These are phyloP conservation scores for Penicillium corylophilum DNA, from an alignment of 2,329 filamentous ascomycete species.

Conservation along the genomic window DNA sequence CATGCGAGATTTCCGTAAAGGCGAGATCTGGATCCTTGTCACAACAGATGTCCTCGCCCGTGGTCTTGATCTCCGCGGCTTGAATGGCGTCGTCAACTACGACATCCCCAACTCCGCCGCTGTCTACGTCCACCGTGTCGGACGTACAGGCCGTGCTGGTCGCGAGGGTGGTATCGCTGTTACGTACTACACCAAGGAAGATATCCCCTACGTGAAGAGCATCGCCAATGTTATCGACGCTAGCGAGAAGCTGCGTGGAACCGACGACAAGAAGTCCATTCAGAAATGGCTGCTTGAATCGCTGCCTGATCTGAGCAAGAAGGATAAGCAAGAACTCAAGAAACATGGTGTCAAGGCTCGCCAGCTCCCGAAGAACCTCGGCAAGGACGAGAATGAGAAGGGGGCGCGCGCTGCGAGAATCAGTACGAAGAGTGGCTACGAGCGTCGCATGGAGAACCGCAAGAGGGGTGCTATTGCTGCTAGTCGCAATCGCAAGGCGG, in stretches of 20 bases:
- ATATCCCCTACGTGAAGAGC: constrained; percentile 83
- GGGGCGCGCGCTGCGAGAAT: constrained; percentile 58
- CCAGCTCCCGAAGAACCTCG: constrained; percentile 43
- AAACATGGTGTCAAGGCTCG: constrained; percentile 76
- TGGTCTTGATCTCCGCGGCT: constrained; percentile 89
- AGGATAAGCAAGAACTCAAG: constrained; percentile 79
- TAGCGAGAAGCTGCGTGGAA: constrained; percentile 67
- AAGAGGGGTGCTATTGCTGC: constrained; percentile 47
- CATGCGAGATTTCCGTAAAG: constrained; percentile 85
- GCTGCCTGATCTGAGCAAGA: constrained; percentile 79
- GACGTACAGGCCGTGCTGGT: constrained; percentile 84
- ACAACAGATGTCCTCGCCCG: constrained; percentile 91
- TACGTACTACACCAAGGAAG: constrained; percentile 93
- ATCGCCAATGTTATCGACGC: constrained; percentile 89
- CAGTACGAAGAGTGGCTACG: constrained; percentile 59
- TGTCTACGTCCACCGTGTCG: constrained; percentile 88
- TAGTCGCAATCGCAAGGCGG: constrained; percentile 38
- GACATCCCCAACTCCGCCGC: constrained; percentile 91
- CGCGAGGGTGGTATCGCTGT: constrained; percentile 84
- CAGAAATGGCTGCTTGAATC: constrained; percentile 87
- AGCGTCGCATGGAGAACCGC: constrained; percentile 47
- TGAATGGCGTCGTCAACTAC: constrained; percentile 97
- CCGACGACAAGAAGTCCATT: constrained; percentile 57
- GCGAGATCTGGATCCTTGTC: constrained; percentile 94
- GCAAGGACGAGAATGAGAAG: constrained; percentile 47